Conservation (phyloP, 2,329 filamentous ascomycete species). For the Cladophialophora bantiana region DNA sequence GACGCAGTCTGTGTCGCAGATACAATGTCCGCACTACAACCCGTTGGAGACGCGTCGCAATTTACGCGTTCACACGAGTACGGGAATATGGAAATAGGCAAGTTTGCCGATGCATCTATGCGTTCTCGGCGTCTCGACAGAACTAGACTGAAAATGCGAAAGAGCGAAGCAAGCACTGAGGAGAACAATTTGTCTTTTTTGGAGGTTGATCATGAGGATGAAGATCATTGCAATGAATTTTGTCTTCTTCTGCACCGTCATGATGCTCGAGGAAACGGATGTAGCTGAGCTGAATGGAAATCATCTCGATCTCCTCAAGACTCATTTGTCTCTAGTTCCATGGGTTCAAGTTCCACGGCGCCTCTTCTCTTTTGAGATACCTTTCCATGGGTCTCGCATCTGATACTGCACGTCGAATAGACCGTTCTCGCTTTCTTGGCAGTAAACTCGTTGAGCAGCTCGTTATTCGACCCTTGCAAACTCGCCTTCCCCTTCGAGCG, state of each 20-base stretch:
- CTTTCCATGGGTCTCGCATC: neutral
- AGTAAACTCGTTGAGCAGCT: neutral
- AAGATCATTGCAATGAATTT: neutral
- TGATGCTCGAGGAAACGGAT: neutral
- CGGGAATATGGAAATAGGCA: neutral
- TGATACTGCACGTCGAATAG: neutral
- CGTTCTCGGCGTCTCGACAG: neutral
- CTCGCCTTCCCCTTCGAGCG: conserved; percentile 8
- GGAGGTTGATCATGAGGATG: neutral
- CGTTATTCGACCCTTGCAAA: neutral
- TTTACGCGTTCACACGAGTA: conserved; percentile 11
- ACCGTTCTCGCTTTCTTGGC: neutral
- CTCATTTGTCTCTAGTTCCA: neutral
- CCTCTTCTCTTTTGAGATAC: neutral
- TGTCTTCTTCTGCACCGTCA: neutral
- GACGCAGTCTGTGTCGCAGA: neutral
- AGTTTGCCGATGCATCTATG: neutral
- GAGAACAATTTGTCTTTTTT: neutral
- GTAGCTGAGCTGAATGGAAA: neutral
- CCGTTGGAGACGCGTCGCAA: conserved; percentile 11
- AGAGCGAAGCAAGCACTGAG: neutral
- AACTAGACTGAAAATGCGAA: neutral
- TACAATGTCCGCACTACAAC: neutral
- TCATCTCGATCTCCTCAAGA: neutral
- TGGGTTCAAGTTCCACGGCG: neutral